Evolutionary conservation across 257 asterid genomes (phyloP), one percentile per base, ranked within the genome.

Genomic region (Salvia rosmarinus): DNA sequence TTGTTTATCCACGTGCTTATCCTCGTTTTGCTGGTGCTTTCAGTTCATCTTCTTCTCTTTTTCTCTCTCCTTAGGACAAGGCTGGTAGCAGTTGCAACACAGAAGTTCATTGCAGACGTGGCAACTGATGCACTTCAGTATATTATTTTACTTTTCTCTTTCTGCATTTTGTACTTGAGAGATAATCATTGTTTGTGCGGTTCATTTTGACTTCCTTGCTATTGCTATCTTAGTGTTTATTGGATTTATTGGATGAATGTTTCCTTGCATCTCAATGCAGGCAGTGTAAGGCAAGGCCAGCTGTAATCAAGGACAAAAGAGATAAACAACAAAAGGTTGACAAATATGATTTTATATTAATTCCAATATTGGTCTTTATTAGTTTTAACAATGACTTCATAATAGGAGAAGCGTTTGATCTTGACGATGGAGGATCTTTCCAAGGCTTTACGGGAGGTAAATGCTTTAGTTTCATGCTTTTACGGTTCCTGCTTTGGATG

Each of bases 41-140:
- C 32, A 10, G 23, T 49, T 14, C 44, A 59, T 46, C 3, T 20
- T 20, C 43, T 73, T 70, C 40, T 47, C 11, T 6, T 69, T 55
- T 62, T 54, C 44, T 62, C 19, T 7, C 75, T 57, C 30, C 68
- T 20, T 23, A 94, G 99, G 84, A 85, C 90, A 58, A 86, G 99
- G 85, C 87, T 94, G 82, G 96, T 94, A 17, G 96, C 99, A n/a
- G 97, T 94, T 67, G 97, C 99, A 57, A 91, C 99, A 16, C 99
- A 94, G 89, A 94, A 91, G 76, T 94, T 94, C 57, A 89, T 94
- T n/a, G 87, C 99, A 32, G 97, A 94, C 40, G 96, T 94, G 61
- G 96, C 99, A 42, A 89, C 96, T 47, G 97, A 94, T 64, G 95
- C 99, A 75, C 99, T 94, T 79, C 99, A 91, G 99, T 91, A 88